Evolutionary conservation across 208 protist genomes (phyloP).

Genomic region (Crithidia bombi): DNA sequence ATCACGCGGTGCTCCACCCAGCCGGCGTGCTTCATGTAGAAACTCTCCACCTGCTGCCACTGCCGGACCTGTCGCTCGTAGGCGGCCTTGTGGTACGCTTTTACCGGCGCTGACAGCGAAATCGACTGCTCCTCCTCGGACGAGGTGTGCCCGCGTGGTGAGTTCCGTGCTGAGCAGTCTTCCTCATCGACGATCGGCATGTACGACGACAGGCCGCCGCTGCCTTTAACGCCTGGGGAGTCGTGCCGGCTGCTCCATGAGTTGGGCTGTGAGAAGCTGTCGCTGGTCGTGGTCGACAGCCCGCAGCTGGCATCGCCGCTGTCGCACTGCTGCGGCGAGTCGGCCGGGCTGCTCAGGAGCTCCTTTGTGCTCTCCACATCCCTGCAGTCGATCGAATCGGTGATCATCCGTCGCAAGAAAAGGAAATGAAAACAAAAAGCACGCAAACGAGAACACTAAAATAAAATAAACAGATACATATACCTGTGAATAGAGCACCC

Average conservation of each 20-base stretch:
- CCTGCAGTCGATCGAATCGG: conserved; percentile 5
- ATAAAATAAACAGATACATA: too few species aligned
- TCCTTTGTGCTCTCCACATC: conserved; percentile 6
- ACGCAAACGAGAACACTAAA: too few species aligned
- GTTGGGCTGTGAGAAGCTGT: conserved; percentile 27
- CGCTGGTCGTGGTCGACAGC: conserved; percentile 25
- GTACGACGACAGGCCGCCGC: conserved; percentile 13
- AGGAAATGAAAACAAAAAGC: too few species aligned
- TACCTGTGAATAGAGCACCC: too few species aligned
- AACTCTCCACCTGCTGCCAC: conserved; percentile 40
- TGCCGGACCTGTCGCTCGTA: conserved; percentile 30
- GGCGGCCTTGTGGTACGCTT: conserved; percentile 25
- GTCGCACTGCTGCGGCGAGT: conserved; percentile 8
- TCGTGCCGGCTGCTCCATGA: conserved; percentile 13
- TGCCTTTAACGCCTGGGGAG: background rate
- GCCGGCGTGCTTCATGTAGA: conserved; percentile 37
- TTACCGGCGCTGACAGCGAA: background rate
- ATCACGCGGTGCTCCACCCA: conserved; percentile 50
- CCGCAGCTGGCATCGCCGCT: conserved; percentile 11
- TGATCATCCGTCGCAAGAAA: too few species aligned
- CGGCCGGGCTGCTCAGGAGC: conserved; percentile 11
- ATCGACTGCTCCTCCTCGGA: conserved; percentile 1
- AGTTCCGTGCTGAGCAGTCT: background rate
- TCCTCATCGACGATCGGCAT: conserved; percentile 39
- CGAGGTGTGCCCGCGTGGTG: background rate